Evolutionary conservation across 1,284 basidiomycete species (phyloP).

Genomic region (Cutaneotrichosporon sp.): DNA sequence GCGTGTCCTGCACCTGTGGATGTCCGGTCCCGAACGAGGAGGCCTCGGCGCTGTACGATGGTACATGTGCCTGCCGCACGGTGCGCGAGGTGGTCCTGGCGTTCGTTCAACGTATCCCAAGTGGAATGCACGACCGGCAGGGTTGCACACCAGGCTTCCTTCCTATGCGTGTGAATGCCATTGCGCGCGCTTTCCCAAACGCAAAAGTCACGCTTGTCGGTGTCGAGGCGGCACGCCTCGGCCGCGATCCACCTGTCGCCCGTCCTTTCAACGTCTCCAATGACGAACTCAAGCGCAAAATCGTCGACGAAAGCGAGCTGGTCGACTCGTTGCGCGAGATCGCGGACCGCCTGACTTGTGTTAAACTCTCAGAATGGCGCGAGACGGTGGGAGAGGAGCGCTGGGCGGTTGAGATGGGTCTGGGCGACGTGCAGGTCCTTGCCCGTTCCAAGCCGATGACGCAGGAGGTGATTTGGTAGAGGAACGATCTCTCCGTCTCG

Average conservation of each 20-base stretch:
- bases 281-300: not conserved
- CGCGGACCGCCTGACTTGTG: not conserved
- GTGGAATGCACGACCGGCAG: not conserved
- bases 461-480: not conserved
- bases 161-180: not conserved
- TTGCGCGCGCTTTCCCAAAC: not conserved
- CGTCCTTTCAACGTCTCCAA: not conserved
- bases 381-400: not conserved
- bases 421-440: not conserved
- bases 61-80: not conserved
- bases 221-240: not conserved
- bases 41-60: too few species aligned
- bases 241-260: not conserved
- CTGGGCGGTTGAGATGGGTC: conserved; percentile 1
- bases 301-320: not conserved
- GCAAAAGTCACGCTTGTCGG: not conserved
- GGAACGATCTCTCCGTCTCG: too few species aligned
- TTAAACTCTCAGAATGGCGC: not conserved
- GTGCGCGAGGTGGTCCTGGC: not conserved
- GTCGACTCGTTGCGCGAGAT: not conserved
- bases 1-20: not conserved
- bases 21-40: not conserved
- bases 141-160: not conserved
- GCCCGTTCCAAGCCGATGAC: not conserved
- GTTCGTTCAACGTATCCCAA: not conserved